Base-by-base conservation (phyloP, 306 rosid species). In the Quercus ilex region DNA sequence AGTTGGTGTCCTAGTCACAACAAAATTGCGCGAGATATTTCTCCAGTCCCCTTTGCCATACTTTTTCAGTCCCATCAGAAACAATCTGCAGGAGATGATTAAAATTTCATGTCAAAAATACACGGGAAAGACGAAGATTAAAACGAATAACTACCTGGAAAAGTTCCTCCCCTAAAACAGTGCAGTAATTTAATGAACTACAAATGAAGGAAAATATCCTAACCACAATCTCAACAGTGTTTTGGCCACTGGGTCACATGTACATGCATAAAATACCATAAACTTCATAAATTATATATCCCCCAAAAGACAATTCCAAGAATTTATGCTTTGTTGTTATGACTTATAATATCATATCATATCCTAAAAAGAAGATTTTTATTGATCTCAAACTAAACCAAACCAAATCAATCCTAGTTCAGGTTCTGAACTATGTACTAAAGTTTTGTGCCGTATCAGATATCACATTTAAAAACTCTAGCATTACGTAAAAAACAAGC, bases 21-120 rank as follows among this genome's bases (percentile, higher is more conserved):
- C 98, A 38, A 86, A 93, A 69, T 91, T 91, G 25, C 97, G 85
- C 0, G 98, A 93, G 25, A 93, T 95, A 75, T 90, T 95, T 81
- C 99, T 93, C 99, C 99, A 95, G 78, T 95, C 99, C 1, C 99
- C 98, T 82, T 93, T 95, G 38, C 98, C 98, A 73, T 91, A 86
- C 83, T 90, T 93, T 71, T 91, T 89, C 85, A 95, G 82, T 11
- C 99, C 99, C 86, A 91, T 79, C 23, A 95, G 84, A 82, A 95
- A 95, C 86, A 91, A 75, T 77, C 99, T 95, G 82, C 52, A 12
- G 51, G 23, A 21, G 51, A 17, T 1, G 17, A 68, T 68, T 35
- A 14, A 14, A 26, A 25, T 12, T 23, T 23, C 69, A 62, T 25
- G 69, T 26, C 19, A 52, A 70, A 78, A 38, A 20, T 21, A 23